Base-by-base conservation (phyloP, 305 asterid species). In the Fraxinus xanthoxyloides region DNA sequence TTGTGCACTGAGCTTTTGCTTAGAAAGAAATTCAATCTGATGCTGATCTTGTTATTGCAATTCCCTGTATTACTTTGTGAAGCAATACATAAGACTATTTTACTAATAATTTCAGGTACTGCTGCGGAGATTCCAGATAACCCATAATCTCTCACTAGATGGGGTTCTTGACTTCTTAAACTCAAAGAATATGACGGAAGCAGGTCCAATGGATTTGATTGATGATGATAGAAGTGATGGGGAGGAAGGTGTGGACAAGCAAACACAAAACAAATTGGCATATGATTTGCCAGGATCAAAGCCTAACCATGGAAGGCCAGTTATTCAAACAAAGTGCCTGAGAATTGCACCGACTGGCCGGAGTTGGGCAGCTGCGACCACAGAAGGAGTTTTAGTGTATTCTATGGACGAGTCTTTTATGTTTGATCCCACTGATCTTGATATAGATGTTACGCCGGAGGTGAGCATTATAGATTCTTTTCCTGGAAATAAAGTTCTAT, bases 351-450 rank as follows among this genome's bases (percentile, higher is more conserved):
- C 98, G 24, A 96, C 99, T 54, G 99, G 99, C 72, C 90, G 98
- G 81, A 94, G 89, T 84, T 96, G 98, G 98, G 97, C 99, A 74
- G 98, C 99, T 78, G 99, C 99, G 78, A 96, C 99, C 28, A 94
- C 98, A 35, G 98, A 96, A 89, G 98, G 99, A 76, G 98, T 96
- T 59, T 79, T 94, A 85, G n/a, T 96, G 73, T 96, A 94, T 85
- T 90, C 97, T 48, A 93, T 96, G 97, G 99, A 96, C 31, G 98
- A 94, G 78, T 89, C 97, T 76, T 91, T 94, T 83, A 94, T 96
- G 83, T 94, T 96, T 84, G 99, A 96, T 84, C 99, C 99, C 79
- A 96, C 99, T 23, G 99, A 96, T 89, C 98, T 96, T 78, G 99
- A 93, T 85, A 89, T 96, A 31, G 99, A 96, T 83, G 98, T 96